Evolutionary conservation across 768 basidiomycete genomes (phyloP), one percentile per base, ranked within the genome.

Genomic region (Glaciozyma martinii): DNA sequence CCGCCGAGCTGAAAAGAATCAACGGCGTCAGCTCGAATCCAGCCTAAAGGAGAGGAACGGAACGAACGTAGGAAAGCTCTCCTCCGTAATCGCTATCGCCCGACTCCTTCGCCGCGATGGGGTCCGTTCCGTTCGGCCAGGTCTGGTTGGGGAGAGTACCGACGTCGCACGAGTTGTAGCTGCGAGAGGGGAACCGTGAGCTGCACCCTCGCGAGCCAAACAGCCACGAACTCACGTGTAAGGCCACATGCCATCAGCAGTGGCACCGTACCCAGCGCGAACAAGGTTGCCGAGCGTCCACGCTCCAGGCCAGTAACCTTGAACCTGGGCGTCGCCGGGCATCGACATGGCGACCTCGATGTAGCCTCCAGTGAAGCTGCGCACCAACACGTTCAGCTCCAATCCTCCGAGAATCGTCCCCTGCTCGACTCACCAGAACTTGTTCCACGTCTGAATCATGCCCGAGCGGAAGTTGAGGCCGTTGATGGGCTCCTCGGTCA

Each of bases 241-340:
- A 10, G 76, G 85, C 85, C 81, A 76, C 29, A 73, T 73, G 68
- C 90, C 94, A 69, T 97, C 88, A 1, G 88, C 92, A 0, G 89
- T 86, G 23, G 87, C 88, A 47, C 93, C 93, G 76, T 86, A 92
- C 1, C 90, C 93, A 30, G 91, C 86, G 62, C 92, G 78, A 70
- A 81, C 91, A 80, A 90, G 80, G 74, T 92, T 94, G 3, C 90
- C 90, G 72, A 77, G 87, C n/a, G 87, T 66, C 65, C 68, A 70
- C 8, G 62, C 40, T 42, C 63, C 56, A 3, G 68, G 65, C 68
- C 70, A 71, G 56, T 57, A 67, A 0, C 66, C 70, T 42, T 67
- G 66, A 8, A 63, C 64, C n/a, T 61, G 47, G 23, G 66, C 61
- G 18, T 42, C 44, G 25, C 66, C 67, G 21, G 68, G 66, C 1